A percentile compares a stretch with the other conserved stretches of the same genome.
Evolutionary conservation across 257 asterid species (phyloP).

Genomic region (Parsonsia alboflavescens): DNA sequence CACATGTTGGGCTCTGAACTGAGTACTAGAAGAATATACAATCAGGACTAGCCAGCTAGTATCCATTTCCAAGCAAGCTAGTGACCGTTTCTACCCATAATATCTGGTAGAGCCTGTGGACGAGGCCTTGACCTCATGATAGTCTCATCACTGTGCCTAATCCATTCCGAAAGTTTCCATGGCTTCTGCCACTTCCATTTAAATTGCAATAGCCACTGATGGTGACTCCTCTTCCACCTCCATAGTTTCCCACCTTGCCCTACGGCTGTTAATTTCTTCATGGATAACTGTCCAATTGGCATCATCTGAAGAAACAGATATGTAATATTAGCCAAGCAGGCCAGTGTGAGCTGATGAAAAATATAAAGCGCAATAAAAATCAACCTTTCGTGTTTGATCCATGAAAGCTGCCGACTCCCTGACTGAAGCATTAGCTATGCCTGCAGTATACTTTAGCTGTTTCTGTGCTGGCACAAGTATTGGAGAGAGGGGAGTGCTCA

Average conservation of each 20-base stretch:
- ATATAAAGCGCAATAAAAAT: conserved; percentile 7
- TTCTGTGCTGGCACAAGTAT: conserved; percentile 92
- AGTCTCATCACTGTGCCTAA: conserved; percentile 95
- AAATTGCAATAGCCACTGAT: conserved; percentile 96
- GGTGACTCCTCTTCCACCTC: conserved; percentile 99
- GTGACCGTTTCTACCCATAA: conserved; percentile 62
- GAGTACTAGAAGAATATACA: conserved; percentile 41
- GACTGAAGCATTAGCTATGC: conserved; percentile 76
- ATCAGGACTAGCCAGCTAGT: conserved; percentile 36
- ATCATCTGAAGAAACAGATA: conserved; percentile 61
- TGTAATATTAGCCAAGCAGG: conserved; percentile 12
- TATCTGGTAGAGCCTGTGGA: conserved; percentile 67
- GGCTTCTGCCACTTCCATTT: conserved; percentile 99
- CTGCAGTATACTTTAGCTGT: conserved; percentile 92
- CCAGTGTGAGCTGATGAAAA: background rate
- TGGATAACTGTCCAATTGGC: conserved; percentile 80
- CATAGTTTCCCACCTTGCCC: conserved; percentile 96
- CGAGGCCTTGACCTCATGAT: conserved; percentile 82
- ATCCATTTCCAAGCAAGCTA: conserved; percentile 58
- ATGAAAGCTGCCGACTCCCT: conserved; percentile 70
- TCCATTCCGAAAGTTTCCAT: conserved; percentile 94
- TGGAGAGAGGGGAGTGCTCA: conserved; percentile 73
- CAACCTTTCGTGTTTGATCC: conserved; percentile 83
- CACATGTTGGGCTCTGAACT: conserved; percentile 36
- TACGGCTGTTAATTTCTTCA: conserved; percentile 80